Conservation (phyloP, 257 asterid genomes). For the Solanum chilense region DNA sequence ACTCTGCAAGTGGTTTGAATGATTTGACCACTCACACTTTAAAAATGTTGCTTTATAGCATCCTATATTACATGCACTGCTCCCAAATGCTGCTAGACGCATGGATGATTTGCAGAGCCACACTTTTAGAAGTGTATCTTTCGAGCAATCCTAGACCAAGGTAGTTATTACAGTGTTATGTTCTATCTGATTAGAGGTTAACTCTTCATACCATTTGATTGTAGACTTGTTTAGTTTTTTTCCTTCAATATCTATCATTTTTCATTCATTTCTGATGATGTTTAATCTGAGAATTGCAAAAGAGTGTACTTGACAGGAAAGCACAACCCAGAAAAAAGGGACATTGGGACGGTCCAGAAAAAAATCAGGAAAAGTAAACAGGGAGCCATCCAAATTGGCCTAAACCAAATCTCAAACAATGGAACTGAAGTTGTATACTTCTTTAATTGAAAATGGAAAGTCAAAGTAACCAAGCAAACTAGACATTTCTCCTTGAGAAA, state of each 20-base stretch:
- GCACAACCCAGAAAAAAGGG: not conserved
- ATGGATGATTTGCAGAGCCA: not conserved
- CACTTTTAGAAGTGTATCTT: not conserved
- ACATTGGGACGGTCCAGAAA: not conserved
- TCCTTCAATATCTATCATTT: not conserved
- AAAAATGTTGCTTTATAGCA: not conserved
- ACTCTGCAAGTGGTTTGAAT: not conserved
- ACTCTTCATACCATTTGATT: not conserved
- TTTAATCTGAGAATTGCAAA: not conserved
- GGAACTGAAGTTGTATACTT: not conserved
- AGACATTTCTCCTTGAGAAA: not conserved
- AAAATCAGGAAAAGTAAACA: not conserved
- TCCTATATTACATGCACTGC: not conserved
- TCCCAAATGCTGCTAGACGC: not conserved
- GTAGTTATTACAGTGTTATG: not conserved
- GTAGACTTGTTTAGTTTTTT: not conserved
- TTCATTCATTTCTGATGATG: not conserved
- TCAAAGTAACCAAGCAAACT: not conserved
- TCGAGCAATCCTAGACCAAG: not conserved
- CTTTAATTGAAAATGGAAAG: not conserved
- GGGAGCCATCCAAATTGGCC: not conserved
- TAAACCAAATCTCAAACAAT: not conserved
- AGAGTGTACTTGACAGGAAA: not conserved
- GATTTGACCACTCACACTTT: not conserved
- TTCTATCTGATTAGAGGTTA: not conserved